These are phyloP conservation scores for Cryomyces antarcticus DNA, from an alignment of 495 filamentous ascomycete genomes.

Conservation along the genomic window DNA sequence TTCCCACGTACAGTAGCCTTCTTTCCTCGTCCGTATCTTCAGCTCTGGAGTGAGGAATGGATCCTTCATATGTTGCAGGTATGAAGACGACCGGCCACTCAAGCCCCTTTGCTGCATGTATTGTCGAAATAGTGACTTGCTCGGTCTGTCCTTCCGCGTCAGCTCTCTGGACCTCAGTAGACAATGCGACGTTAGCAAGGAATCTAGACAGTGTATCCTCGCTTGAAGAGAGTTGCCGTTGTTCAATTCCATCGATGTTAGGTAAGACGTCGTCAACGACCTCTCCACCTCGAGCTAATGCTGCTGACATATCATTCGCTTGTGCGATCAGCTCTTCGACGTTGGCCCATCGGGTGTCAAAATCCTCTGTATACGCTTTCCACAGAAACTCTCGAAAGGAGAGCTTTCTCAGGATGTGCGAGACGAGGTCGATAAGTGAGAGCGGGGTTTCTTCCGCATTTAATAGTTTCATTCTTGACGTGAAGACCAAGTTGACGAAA, in stretches of 20 bases:
- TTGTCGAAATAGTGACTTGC: constrained; percentile 82
- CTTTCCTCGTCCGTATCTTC: constrained; percentile 85
- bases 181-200: constrained; percentile 73
- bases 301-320: constrained; percentile 40
- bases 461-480: constrained; percentile 34
- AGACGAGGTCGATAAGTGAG: constrained; percentile 48
- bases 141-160: constrained; percentile 31
- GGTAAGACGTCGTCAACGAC: constrained; percentile 51
- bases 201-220: constrained; percentile 59
- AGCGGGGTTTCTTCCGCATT: constrained; percentile 21
- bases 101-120: constrained; percentile 89
- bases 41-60: constrained; percentile 81
- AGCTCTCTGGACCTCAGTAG: constrained; percentile 43
- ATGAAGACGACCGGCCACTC: constrained; percentile 98
- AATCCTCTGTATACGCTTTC: constrained; percentile 48
- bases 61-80: constrained; percentile 74
- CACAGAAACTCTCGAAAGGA: constrained; percentile 54
- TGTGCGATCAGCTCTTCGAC: constrained; percentile 73
- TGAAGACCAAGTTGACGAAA: constrained; percentile 42
- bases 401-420: constrained; percentile 52
- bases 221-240: constrained; percentile 33
- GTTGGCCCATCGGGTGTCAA: constrained; percentile 71
- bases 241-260: constrained; percentile 51
- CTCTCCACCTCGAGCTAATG: constrained; percentile 22
- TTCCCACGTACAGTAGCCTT: constrained; percentile 83